Evolutionary conservation across 2,329 filamentous ascomycete species (phyloP), one percentile per base, ranked within the genome.

Genomic region (Fusarium pilosicola): DNA sequence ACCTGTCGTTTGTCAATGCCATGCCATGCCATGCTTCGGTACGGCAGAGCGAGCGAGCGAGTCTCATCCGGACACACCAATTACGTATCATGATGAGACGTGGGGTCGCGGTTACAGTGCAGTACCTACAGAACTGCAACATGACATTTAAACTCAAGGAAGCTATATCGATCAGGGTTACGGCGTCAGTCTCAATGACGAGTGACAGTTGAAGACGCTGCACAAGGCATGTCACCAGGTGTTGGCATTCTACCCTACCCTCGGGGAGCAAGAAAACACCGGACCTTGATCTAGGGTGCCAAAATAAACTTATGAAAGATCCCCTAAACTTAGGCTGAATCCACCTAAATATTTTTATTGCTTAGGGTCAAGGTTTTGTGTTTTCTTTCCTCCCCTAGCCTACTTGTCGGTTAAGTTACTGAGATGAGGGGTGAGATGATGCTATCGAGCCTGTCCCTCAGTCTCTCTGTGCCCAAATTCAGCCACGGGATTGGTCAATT

Each of bases 151-250:
- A 51, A 59, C 54, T 56, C 46, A 54, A 38, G 32, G 44, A 55
- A 52, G 46, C 63, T 63, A 71, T 71, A 65, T 70, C 56, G 52
- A 61, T 49, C 58, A 30, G 30, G 59, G 57, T 44, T 56, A 45
- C 45, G 34, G 45, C 42, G 34, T 36, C 49, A 38, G 45, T 28
- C 48, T 44, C 51, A 54, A 74, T 57, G 71, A 62, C 71, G 58
- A 74, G 71, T 72, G 52, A 48, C 59, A 72, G 61, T 65, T 65
- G 39, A 36, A 49, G 30, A 44, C 34, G 51, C 61, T 65, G 64
- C 60, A 74, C 52, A 41, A 57, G 32, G 44, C 30, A 74, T 74
- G 68, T 72, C 71, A 74, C 46, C 60, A 42, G 60, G 36, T 46
- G 52, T 30, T 55, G 67, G 52, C 42, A 51, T 66, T 52, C 58